Evolutionary conservation across 1,284 basidiomycete species (phyloP), one percentile per base, ranked within the genome.

Genomic region (Trichosporon coremiiforme): DNA sequence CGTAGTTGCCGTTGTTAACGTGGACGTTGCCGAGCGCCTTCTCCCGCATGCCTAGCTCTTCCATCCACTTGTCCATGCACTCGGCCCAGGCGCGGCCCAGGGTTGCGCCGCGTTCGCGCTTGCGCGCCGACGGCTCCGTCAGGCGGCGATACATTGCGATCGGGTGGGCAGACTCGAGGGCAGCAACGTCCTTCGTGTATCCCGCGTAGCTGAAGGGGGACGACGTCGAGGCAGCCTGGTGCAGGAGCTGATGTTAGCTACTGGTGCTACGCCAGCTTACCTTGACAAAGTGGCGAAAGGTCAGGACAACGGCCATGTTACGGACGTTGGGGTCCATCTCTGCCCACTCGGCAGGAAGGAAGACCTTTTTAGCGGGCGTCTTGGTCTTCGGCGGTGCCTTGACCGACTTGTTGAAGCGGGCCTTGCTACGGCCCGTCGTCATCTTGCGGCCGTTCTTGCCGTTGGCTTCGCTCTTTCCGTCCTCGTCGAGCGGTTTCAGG

Each of bases 31-130:
- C 83, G 75, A 81, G 68, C 25, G 79, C 77, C 75, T 83, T 82
- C 66, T 84, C 83, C 65, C 78, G 76, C 22, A 78, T 79, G 5
- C 81, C 83, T 4, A 83, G 71, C 74, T 83, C 81, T 71, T 84
- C 82, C 36, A 77, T 78, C 83, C 83, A 84, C 67, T 78, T 77
- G 72, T 83, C 81, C 83, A 84, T 84, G 71, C 83, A 84, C 47
- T 77, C 78, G 66, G 71, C 70, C 83, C 83, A 84, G 13, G 76
- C 75, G n/a, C 73, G 29, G 74, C 53, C 68, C 47, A 25, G 69
- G 25, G 64, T 66, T 66, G 55, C 72, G 71, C 50, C 74, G 65
- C 45, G 75, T 41, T 50, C 74, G 66, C 45, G 75, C 47, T 50
- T 70, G 50, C 75, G 69, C 9, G 82, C 77, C 10, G 77, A 76